phyloP scores from a whole-genome alignment of 2,329 filamentous ascomycete genomes.

The Aschersonia sp. region DNA sequence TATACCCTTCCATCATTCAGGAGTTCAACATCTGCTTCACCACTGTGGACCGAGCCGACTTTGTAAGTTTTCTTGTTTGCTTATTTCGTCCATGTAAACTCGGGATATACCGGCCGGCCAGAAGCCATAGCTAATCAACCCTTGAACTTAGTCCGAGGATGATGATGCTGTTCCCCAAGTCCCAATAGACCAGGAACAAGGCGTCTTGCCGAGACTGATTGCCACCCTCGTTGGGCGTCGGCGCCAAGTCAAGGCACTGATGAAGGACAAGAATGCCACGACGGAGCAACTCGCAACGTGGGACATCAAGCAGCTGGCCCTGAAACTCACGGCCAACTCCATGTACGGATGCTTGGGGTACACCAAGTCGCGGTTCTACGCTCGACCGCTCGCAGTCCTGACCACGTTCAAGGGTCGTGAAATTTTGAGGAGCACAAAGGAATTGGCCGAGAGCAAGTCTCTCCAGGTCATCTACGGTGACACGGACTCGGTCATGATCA shows the following conservation, averaged over 20 bases:
- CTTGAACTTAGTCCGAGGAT: conserved; percentile 35
- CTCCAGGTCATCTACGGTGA: conserved; percentile 97
- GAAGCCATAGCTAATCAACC: no score
- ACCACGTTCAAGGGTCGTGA: conserved; percentile 96
- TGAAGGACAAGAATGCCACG: conserved; percentile 87
- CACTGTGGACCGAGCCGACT: conserved; percentile 66
- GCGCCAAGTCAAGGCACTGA: conserved; percentile 85
- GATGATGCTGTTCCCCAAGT: conserved; percentile 85
- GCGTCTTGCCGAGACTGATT: conserved; percentile 82
- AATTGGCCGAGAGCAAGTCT: conserved; percentile 79
- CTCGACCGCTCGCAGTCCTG: conserved; percentile 83
- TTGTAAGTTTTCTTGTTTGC: conserved; percentile 36
- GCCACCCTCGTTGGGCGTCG: conserved; percentile 79
- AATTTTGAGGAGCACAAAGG: conserved; percentile 91
- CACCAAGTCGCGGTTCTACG: conserved; percentile 93
- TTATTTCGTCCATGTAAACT: conserved; percentile 1
- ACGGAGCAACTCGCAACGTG: conserved; percentile 79
- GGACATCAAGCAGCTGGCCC: conserved; percentile 94
- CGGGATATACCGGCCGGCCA: no score
- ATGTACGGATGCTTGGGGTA: conserved; percentile 99
- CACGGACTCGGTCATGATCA: conserved; percentile 99
- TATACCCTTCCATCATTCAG: conserved; percentile 97
- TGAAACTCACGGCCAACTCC: conserved; percentile 96
- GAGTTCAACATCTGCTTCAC: conserved; percentile 99
- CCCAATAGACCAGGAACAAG: conserved; percentile 61